Conservation (phyloP, 345 rosid species). For the thale cress (Arabidopsis thaliana) region DNA sequence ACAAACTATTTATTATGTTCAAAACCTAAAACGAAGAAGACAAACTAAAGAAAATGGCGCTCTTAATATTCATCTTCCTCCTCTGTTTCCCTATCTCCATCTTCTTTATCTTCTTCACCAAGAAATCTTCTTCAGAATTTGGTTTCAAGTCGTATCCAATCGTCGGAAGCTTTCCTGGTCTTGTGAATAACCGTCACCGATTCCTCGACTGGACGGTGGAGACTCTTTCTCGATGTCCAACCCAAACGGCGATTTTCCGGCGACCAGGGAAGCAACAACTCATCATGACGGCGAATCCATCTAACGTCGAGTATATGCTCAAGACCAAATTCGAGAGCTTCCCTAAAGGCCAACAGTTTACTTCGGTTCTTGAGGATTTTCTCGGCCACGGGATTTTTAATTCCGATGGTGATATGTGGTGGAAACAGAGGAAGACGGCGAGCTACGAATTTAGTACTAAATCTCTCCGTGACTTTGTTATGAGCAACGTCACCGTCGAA, state of each 20-base stretch:
- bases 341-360: conserved; percentile 54
- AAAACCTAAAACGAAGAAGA: no score
- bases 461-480: conserved; percentile 67
- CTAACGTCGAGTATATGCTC: conserved; percentile 65
- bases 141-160: conserved; percentile 58
- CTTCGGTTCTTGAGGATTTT: conserved; percentile 52
- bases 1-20: no score
- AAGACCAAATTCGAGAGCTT: conserved; percentile 62
- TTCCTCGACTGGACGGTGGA: conserved; percentile 63
- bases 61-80: conserved; percentile 14
- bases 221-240: conserved; percentile 53
- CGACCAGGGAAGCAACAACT: conserved; percentile 46
- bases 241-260: conserved; percentile 58
- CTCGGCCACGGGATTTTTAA: conserved; percentile 81
- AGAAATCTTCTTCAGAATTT: not conserved
- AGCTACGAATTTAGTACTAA: conserved; percentile 80
- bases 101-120: not conserved
- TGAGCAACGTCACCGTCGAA: conserved; percentile 62
- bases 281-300: conserved; percentile 64
- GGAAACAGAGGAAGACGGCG: conserved; percentile 70
- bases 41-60: conserved; percentile 19
- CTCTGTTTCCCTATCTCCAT: conserved; percentile 32
- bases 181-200: conserved; percentile 48
- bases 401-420: conserved; percentile 67
- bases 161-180: conserved; percentile 55